phyloP scores from a whole-genome alignment of 2,329 filamentous ascomycete species.

The Beauveria bassiana region DNA sequence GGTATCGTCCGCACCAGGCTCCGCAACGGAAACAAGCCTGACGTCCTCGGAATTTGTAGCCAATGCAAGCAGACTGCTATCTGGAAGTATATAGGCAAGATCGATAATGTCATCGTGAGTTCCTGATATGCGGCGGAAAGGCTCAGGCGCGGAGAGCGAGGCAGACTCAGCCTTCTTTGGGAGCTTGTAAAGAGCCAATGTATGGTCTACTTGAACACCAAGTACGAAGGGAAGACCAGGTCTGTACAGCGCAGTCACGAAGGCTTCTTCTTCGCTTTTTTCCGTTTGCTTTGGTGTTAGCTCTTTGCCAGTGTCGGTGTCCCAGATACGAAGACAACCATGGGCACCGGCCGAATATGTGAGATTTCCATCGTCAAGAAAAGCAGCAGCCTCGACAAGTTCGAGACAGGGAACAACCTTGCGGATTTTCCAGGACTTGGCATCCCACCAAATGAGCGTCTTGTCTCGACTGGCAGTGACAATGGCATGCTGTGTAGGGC shows the following conservation, averaged over 20 bases:
- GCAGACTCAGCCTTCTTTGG: constrained; percentile 32
- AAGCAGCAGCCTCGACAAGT: constrained; percentile 75
- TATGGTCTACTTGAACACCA: constrained; percentile 84
- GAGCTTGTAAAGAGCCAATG: constrained; percentile 62
- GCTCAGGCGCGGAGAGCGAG: constrained; percentile 36
- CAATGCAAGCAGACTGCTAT: constrained; percentile 75
- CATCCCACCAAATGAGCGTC: constrained; percentile 88
- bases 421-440: constrained; percentile 72
- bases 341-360: constrained; percentile 82
- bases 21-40: constrained; percentile 67
- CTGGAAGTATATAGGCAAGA: constrained; percentile 73
- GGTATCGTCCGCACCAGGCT: constrained; percentile 21
- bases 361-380: constrained; percentile 61
- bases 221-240: constrained; percentile 62
- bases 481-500: constrained; percentile 62
- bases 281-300: constrained; percentile 64
- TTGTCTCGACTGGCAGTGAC: constrained; percentile 87
- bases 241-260: constrained; percentile 65
- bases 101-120: constrained; percentile 98
- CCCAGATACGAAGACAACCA: constrained; percentile 78
- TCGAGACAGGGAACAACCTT: constrained; percentile 80
- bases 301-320: constrained; percentile 67
- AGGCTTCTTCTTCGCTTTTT: constrained; percentile 54
- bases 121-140: constrained; percentile 75
- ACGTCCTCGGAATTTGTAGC: constrained; percentile 95